Evolutionary conservation across 768 basidiomycete genomes (phyloP).

Genomic region (Phanerochaete carnosa): DNA sequence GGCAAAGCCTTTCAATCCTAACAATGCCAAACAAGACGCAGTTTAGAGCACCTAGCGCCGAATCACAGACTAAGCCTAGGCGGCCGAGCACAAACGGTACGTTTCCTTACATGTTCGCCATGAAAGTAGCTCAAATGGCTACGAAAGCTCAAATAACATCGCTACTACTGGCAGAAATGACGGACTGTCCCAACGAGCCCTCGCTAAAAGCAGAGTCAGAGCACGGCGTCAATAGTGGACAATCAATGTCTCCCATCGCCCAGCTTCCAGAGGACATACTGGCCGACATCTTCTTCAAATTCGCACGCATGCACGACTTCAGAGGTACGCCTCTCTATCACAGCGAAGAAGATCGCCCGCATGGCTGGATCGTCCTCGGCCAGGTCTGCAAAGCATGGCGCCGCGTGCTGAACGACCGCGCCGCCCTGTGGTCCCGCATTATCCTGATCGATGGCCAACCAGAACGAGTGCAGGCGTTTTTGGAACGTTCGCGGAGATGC

Average conservation of each 20-base stretch:
- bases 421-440: not conserved
- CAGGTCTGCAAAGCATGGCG: not conserved
- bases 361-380: not conserved
- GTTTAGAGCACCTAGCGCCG: not conserved
- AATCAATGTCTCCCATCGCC: not conserved
- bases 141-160: too few relatives aligned
- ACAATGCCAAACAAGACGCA: slow-evolving; percentile 18
- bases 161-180: too few relatives aligned
- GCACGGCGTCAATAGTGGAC: not conserved
- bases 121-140: not conserved
- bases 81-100: too few relatives aligned
- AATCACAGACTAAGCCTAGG: too few relatives aligned
- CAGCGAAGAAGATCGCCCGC: not conserved
- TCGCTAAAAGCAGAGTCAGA: too few relatives aligned
- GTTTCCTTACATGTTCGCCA: too few relatives aligned
- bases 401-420: not conserved
- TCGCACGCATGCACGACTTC: not conserved
- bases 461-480: not conserved
- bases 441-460: not conserved
- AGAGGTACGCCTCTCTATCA: not conserved
- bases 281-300: not conserved
- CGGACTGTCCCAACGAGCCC: too few relatives aligned
- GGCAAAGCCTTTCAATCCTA: slow-evolving; percentile 21
- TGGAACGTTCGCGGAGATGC: not conserved
- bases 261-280: not conserved